Base-by-base conservation (phyloP, 495 filamentous ascomycete species). In the Penicillium salamii region DNA sequence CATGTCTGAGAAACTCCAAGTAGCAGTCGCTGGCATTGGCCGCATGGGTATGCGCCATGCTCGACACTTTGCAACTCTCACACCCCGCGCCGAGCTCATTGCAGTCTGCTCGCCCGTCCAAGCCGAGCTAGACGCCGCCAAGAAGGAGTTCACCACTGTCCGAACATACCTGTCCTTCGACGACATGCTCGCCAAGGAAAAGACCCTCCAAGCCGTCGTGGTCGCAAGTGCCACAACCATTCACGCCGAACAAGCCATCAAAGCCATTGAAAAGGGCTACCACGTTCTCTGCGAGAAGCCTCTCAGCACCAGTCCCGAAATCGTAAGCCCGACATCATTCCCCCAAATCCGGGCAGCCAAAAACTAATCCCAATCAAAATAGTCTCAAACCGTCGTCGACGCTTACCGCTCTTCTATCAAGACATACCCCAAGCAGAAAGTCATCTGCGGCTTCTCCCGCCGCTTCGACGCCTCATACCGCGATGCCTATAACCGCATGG, bases 231-330 rank as follows among this genome's bases (percentile, higher is more conserved):
- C 66, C 0, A 77, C 76, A 1, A 73, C 63, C 7, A 74, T 77
- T 1, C 76, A 79, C 45, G 77, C 75, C 0, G 70, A 77, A 29
- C 65, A 78, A 49, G 70, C 75, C 4, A 71, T 76, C 53, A 69
- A 72, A 31, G 76, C 77, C 11, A 79, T 81, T 32, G 62, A 73
- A 9, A 62, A 61, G 7, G 68, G 70, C 38, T 49, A 71, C 29
- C 78, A 80, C 37, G 75, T 80, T 36, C 63, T 79, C 14, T 80
- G 77, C 53, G 78, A 80, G 65, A 80, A 80, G 61, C 76, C 76
- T 0, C 47, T 78, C 14, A 64, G 56, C 29, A 77, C 71, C 13
- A 71, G 62, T 39, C 59, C 70, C 28, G 72, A 61, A 20, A 54
- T 61, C 23, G 58, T 58, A 39, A 46, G 52, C 52, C 6, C 14